Conservation (phyloP, 441 rosid genomes). For the Adansonia rubrostipa region DNA sequence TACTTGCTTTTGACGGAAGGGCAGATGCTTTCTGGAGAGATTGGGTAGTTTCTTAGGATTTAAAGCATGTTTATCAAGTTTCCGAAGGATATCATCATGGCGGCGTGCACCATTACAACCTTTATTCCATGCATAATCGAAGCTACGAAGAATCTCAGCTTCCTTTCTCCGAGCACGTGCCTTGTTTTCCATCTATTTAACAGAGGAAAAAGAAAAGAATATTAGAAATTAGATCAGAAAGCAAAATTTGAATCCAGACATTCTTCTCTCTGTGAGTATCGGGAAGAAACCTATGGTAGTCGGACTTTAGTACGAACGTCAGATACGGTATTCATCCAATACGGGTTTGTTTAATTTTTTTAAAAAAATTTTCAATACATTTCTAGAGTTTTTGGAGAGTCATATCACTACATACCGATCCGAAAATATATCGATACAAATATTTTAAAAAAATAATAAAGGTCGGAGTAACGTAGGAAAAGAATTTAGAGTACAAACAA, state of each 20-base stretch:
- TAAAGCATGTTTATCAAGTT: conserved; percentile 43
- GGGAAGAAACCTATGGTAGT: neutral
- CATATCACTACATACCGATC: no score
- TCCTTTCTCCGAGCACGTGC: conserved; percentile 71
- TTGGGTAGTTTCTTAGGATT: conserved; percentile 35
- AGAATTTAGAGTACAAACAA: neutral
- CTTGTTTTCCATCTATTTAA: conserved; percentile 54
- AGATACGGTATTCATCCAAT: no score
- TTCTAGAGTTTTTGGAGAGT: no score
- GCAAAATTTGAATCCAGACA: neutral
- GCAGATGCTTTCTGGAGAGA: conserved; percentile 42
- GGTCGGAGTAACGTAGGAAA: no score
- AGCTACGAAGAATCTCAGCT: conserved; percentile 55
- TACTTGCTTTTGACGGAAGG: conserved; percentile 44
- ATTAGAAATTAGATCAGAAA: conserved; percentile 14
- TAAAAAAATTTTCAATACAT: no score
- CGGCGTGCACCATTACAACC: conserved; percentile 71
- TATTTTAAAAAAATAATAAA: no score
- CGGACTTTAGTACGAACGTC: no score
- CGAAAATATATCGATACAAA: no score
- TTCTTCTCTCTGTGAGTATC: neutral
- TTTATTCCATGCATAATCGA: conserved; percentile 95
- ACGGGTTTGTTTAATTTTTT: no score
- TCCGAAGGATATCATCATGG: conserved; percentile 52
- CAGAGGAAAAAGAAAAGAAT: neutral